These are phyloP conservation scores for Trichoderma pleuroti DNA, from an alignment of 2,329 filamentous ascomycete species.

Conservation along the genomic window DNA sequence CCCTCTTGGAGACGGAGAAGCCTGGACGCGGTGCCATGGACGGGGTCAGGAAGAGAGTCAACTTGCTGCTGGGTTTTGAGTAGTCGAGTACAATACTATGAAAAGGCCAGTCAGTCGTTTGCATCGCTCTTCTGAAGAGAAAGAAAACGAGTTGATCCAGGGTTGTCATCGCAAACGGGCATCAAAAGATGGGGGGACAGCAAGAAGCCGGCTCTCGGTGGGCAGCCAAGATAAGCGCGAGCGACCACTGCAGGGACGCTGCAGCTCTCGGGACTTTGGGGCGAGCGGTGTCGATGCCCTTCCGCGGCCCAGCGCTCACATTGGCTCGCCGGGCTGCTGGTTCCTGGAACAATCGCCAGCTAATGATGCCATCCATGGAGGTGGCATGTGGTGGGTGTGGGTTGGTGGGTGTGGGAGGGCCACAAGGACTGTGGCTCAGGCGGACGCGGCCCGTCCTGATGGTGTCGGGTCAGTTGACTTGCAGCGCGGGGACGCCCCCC, in stretches of 20 bases:
- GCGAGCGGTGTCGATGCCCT: neutral
- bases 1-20: neutral
- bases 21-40: neutral
- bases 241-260: slow-evolving; percentile 20
- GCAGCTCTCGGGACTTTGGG: slow-evolving; percentile 8
- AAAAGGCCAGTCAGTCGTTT: neutral
- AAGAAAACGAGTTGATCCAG: neutral
- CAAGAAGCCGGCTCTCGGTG: neutral
- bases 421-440: slow-evolving; percentile 3
- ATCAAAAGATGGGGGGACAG: neutral
- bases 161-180: neutral
- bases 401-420: neutral
- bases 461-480: slow-evolving; percentile 19
- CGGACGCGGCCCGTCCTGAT: neutral
- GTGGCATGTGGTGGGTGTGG: neutral
- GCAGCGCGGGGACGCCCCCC: neutral
- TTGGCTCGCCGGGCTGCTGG: neutral
- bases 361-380: neutral
- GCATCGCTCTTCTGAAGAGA: neutral
- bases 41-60: neutral
- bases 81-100: neutral
- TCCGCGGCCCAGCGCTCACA: neutral
- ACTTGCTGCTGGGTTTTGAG: neutral
- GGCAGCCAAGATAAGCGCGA: neutral
- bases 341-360: neutral